Evolutionary conservation across 495 filamentous ascomycete genomes (phyloP).

Genomic region (Aspergillus indologenus): DNA sequence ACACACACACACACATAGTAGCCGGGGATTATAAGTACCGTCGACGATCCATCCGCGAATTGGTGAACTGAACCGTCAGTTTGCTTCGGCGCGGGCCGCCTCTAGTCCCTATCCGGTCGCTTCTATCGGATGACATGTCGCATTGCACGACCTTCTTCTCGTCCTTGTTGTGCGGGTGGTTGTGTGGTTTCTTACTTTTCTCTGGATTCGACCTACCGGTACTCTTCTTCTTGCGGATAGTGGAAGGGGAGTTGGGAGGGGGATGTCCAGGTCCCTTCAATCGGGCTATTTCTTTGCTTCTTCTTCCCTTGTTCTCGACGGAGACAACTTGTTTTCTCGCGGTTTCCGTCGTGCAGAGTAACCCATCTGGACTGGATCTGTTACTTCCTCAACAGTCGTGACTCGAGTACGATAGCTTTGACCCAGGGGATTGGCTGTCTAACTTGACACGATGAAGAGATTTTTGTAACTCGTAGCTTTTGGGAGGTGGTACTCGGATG

Average conservation of each 20-base stretch:
- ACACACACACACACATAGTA: background rate
- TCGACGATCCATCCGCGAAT: background rate
- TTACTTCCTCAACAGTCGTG: background rate
- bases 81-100: slow-evolving; percentile 12
- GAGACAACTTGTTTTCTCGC: background rate
- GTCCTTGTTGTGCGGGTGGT: slow-evolving; percentile 4
- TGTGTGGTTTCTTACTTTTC: no score
- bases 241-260: no score
- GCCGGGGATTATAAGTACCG: background rate
- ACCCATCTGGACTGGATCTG: background rate
- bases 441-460: background rate
- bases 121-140: background rate
- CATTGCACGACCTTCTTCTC: background rate
- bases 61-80: slow-evolving; percentile 8
- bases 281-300: slow-evolving; percentile 3
- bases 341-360: background rate
- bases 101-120: background rate
- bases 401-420: background rate
- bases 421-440: background rate
- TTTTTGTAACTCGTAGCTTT: background rate
- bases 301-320: background rate
- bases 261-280: background rate
- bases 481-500: background rate
- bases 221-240: slow-evolving; percentile 1
- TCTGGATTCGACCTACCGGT: no score